Conservation (phyloP, 1,284 basidiomycete genomes). For the Boletus smithii region DNA sequence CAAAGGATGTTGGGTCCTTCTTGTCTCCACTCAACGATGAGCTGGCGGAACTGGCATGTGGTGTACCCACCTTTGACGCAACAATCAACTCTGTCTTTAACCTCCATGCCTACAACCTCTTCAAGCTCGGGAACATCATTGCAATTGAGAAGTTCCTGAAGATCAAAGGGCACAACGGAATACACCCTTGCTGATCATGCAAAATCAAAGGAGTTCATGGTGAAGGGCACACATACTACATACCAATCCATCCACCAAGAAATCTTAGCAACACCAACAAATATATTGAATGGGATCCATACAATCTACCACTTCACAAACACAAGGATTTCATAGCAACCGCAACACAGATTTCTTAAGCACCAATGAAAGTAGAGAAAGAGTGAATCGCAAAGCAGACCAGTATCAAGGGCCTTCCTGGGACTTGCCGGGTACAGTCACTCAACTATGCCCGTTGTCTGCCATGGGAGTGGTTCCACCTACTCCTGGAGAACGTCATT, state of each 20-base stretch:
- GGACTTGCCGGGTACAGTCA: conserved; percentile 17
- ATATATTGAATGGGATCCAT: not conserved
- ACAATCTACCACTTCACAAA: not conserved
- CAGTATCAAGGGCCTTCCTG: conserved; percentile 26
- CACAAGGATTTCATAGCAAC: not conserved
- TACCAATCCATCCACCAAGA: too few relatives aligned
- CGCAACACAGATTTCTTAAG: not conserved
- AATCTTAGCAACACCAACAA: too few relatives aligned
- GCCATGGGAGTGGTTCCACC: conserved; percentile 36
- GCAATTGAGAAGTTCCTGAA: not conserved
- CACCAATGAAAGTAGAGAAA: conserved; percentile 6
- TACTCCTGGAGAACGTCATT: conserved; percentile 29
- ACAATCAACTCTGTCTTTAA: not conserved
- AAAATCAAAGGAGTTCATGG: not conserved
- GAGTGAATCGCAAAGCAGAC: conserved; percentile 20
- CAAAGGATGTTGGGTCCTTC: not conserved
- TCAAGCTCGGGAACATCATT: not conserved
- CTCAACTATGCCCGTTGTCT: conserved; percentile 19
- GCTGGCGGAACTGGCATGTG: not conserved
- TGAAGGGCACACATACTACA: not conserved
- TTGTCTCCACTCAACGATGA: not conserved
- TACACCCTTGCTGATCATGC: not conserved
- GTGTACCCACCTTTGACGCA: not conserved
- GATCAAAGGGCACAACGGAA: not conserved
- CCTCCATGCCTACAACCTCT: not conserved